Evolutionary conservation across 495 filamentous ascomycete species (phyloP).

Genomic region (Antarctomyces pellizariae): DNA sequence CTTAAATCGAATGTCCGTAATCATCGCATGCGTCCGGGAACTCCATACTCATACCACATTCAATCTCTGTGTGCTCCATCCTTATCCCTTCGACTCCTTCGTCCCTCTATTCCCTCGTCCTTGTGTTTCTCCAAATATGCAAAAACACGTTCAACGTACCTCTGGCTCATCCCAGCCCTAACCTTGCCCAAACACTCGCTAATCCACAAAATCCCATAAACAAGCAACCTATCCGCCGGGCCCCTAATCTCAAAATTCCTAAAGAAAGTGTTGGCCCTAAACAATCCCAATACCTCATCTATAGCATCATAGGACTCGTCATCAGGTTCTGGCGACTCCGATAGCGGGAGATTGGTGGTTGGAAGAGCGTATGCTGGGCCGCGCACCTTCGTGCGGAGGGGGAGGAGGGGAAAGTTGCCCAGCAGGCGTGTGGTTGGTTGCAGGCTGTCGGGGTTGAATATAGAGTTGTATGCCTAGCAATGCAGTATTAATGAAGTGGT

Average conservation of each 20-base stretch:
- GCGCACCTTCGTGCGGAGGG: constrained; percentile 76
- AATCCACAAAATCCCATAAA: constrained; percentile 90
- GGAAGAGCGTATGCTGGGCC: constrained; percentile 74
- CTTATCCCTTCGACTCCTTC: too few species aligned
- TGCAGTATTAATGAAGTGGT: too few species aligned
- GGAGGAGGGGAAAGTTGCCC: constrained; percentile 88
- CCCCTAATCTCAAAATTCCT: constrained; percentile 99
- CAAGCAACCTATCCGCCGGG: constrained; percentile 77
- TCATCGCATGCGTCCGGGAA: too few species aligned
- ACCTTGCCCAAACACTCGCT: constrained; percentile 74
- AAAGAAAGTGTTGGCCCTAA: constrained; percentile 96
- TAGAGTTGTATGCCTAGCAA: constrained; percentile 81
- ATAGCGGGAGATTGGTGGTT: constrained; percentile 32
- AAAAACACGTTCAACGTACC: too few species aligned
- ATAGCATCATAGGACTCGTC: constrained; percentile 81
- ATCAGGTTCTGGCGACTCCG: constrained; percentile 54
- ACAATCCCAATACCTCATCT: constrained; percentile 78
- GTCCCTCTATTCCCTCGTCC: too few species aligned
- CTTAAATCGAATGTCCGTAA: too few species aligned
- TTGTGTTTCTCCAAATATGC: too few species aligned
- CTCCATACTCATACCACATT: too few species aligned
- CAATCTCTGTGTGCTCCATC: too few species aligned
- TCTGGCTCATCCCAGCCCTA: constrained; percentile 36
- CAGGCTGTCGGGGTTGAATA: constrained; percentile 57
- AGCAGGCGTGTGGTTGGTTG: constrained; percentile 10